A percentile compares a stretch with the other conserved stretches of the same genome.
Evolutionary conservation across 371 early-diverging fungal species (phyloP).

Genomic region (Lichtheimia hyalospora): DNA sequence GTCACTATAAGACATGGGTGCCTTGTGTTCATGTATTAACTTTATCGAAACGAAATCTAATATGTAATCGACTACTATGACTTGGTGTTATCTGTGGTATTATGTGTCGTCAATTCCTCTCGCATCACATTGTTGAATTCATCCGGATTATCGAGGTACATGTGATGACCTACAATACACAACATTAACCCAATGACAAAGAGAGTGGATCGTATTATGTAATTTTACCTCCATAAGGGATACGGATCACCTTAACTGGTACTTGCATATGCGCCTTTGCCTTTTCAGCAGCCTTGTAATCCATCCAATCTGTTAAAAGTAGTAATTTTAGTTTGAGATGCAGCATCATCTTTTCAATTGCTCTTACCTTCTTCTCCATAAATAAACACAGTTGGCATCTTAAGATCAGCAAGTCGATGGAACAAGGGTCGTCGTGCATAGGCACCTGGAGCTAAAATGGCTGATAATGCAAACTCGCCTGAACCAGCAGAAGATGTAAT

Average conservation of each 20-base stretch:
- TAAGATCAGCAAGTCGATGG: slow-evolving; percentile 59
- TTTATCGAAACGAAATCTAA: no score
- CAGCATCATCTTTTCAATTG: neutral
- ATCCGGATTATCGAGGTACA: slow-evolving; percentile 85
- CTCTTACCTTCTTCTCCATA: slow-evolving; percentile 60
- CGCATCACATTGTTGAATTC: slow-evolving; percentile 62
- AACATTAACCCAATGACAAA: slow-evolving; percentile 2
- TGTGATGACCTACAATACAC: slow-evolving; percentile 73
- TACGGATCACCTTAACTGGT: slow-evolving; percentile 44
- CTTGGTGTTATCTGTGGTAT: no score
- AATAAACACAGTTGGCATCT: slow-evolving; percentile 80
- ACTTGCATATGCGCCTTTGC: slow-evolving; percentile 59
- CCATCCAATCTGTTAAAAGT: slow-evolving; percentile 86
- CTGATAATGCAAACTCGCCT: slow-evolving; percentile 79
- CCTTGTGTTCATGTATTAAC: no score
- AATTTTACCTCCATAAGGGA: slow-evolving; percentile 39
- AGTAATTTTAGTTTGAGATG: neutral
- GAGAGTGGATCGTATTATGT: neutral
- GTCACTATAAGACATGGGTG: no score
- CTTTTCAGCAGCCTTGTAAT: slow-evolving; percentile 71
- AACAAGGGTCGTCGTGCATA: slow-evolving; percentile 82
- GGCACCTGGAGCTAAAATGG: slow-evolving; percentile 77
- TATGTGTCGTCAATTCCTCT: slow-evolving; percentile 26
- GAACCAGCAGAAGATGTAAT: slow-evolving; percentile 76
- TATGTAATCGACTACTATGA: no score